Conservation (phyloP, 305 asterid species). For the Solanum hybrid region DNA sequence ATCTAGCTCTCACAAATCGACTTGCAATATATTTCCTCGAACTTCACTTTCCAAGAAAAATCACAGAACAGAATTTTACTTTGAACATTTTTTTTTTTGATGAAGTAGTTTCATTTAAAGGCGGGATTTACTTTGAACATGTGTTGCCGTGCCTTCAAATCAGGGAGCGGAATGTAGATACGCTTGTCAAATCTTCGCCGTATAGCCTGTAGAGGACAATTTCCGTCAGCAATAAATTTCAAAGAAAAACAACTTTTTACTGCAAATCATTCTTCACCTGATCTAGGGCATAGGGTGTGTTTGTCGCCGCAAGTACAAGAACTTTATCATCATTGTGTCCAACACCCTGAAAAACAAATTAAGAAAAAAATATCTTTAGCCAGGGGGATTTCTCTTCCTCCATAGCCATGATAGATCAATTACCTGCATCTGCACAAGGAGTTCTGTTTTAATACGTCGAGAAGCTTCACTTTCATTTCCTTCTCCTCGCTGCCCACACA, state of each 20-base stretch:
- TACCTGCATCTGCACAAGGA: constrained; percentile 99
- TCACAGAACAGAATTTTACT: constrained; percentile 27
- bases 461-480: constrained; percentile 99
- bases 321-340: constrained; percentile 97
- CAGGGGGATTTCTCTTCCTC: neutral
- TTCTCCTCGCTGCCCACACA: constrained; percentile 93
- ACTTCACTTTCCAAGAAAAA: constrained; percentile 8
- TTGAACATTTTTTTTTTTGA: constrained; percentile 44
- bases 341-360: constrained; percentile 53
- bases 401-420: constrained; percentile 7
- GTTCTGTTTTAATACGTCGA: constrained; percentile 86
- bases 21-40: neutral
- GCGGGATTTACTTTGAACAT: constrained; percentile 67
- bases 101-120: neutral
- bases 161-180: constrained; percentile 94
- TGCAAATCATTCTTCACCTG: constrained; percentile 38
- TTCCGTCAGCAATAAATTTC: neutral
- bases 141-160: constrained; percentile 84
- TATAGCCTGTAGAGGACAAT: constrained; percentile 49
- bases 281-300: constrained; percentile 95
- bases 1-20: neutral
- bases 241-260: neutral
- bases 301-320: constrained; percentile 97
- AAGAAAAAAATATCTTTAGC: neutral
- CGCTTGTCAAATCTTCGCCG: constrained; percentile 96